Conservation (phyloP, 177 flowering plant genomes). For the Vitis hybrid region DNA sequence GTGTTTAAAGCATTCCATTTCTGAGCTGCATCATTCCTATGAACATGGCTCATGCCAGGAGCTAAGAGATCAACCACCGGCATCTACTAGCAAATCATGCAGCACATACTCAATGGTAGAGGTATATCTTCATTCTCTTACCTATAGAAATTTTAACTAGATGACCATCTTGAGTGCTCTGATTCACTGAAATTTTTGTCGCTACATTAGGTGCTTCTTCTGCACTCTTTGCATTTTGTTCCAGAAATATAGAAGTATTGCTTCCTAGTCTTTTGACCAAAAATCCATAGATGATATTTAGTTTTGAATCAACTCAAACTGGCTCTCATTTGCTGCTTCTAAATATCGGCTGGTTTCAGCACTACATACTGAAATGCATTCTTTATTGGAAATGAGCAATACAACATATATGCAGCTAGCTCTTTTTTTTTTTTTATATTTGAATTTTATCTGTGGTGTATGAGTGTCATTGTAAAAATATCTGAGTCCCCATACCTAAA, state of each 20-base stretch:
- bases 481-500: too few relatives aligned
- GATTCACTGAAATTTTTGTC: too few relatives aligned
- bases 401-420: too few relatives aligned
- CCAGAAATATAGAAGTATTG: background rate
- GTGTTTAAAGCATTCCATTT: slow-evolving; percentile 17
- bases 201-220: too few relatives aligned
- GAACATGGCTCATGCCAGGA: slow-evolving; percentile 25
- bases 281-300: background rate
- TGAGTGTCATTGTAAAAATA: too few relatives aligned
- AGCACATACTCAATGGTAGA: slow-evolving; percentile 9
- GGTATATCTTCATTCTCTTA: slow-evolving; percentile 19
- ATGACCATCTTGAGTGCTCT: background rate
- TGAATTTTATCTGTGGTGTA: too few relatives aligned
- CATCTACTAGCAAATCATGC: slow-evolving; percentile 24
- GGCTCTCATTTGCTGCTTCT: too few relatives aligned
- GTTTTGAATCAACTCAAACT: background rate
- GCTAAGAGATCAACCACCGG: slow-evolving; percentile 18
- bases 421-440: too few relatives aligned
- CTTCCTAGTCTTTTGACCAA: background rate
- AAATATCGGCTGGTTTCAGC: too few relatives aligned
- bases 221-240: background rate
- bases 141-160: background rate
- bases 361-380: too few relatives aligned
- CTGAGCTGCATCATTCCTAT: slow-evolving; percentile 16
- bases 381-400: too few relatives aligned